Conservation (phyloP, 2,329 filamentous ascomycete species). For the Fusarium sp. region DNA sequence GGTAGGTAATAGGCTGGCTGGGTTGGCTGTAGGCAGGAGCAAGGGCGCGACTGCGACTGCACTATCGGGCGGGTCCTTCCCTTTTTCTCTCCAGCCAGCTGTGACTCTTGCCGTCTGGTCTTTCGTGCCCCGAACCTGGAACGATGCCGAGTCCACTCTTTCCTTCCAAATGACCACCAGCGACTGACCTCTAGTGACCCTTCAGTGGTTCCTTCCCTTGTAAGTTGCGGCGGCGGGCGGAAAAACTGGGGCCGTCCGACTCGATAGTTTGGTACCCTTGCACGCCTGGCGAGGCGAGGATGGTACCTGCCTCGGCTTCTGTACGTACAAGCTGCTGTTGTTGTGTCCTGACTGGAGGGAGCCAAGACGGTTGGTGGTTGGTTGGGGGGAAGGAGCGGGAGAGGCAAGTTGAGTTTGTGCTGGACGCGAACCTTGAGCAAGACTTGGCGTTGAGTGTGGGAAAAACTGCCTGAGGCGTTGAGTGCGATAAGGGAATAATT, state of each 20-base stretch:
- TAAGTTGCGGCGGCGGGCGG: conserved; percentile 11
- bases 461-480: not conserved
- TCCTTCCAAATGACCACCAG: conserved; percentile 8
- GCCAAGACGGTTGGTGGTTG: not conserved
- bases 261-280: conserved; percentile 35
- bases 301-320: not conserved
- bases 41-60: conserved; percentile 36
- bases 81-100: conserved; percentile 11
- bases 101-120: conserved; percentile 26
- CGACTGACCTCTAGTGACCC: conserved; percentile 6
- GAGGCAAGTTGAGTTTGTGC: conserved; percentile 8
- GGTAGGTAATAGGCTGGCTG: too few species aligned
- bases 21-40: not conserved
- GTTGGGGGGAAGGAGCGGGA: conserved; percentile 8
- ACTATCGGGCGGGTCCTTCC: conserved; percentile 32
- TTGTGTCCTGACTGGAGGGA: not conserved
- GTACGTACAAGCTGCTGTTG: not conserved
- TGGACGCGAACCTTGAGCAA: conserved; percentile 24
- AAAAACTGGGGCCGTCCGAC: conserved; percentile 25
- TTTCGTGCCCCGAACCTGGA: not conserved
- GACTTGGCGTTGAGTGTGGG: not conserved
- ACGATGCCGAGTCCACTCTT: conserved; percentile 7
- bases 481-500: not conserved
- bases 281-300: conserved; percentile 2
- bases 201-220: conserved; percentile 21